Conservation (phyloP, 2,329 filamentous ascomycete genomes). For the Lasiodiplodia hormozganensis region DNA sequence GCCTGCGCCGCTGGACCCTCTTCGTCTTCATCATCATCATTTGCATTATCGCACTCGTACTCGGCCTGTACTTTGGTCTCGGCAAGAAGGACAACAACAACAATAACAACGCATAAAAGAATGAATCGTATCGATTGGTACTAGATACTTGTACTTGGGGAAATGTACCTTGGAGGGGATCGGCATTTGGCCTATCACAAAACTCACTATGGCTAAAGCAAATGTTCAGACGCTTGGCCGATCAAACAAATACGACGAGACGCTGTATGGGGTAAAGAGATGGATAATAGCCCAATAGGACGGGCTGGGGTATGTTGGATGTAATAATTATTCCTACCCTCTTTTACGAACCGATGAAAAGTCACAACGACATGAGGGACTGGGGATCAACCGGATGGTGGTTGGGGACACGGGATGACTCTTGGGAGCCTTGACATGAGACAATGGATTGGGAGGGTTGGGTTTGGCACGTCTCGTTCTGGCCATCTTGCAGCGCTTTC, state of each 20-base stretch:
- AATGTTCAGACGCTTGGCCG: neutral
- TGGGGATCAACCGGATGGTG: neutral
- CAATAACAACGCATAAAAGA: neutral
- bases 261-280: neutral
- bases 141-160: too few relatives aligned
- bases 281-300: neutral
- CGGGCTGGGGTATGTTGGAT: neutral
- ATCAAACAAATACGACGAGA: slow-evolving; percentile 5
- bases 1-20: slow-evolving; percentile 84
- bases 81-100: slow-evolving; percentile 30
- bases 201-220: neutral
- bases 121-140: neutral
- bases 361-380: neutral
- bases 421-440: neutral
- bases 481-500: neutral
- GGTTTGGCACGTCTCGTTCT: neutral
- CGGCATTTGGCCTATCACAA: neutral
- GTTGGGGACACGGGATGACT: neutral
- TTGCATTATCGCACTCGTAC: slow-evolving; percentile 56
- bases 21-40: slow-evolving; percentile 60
- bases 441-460: neutral
- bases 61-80: slow-evolving; percentile 58
- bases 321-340: slow-evolving; percentile 11
- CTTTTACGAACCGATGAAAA: slow-evolving; percentile 11
- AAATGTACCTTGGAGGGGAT: neutral